These are phyloP conservation scores for Centrapalus pauciflorus DNA, from an alignment of 129 eudicot genomes.

Conservation along the genomic window DNA sequence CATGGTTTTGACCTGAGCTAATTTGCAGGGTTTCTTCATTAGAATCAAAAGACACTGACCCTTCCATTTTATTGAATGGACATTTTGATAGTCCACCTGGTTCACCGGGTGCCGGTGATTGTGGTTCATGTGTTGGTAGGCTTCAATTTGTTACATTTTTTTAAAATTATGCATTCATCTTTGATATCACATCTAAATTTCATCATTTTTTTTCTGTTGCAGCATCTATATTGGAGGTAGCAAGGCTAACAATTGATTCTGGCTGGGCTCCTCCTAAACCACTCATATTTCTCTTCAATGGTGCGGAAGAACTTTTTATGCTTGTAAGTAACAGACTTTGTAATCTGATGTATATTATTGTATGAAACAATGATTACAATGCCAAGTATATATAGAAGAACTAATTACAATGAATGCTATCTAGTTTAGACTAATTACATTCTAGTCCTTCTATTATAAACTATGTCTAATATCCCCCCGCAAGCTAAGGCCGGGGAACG, in stretches of 20 bases:
- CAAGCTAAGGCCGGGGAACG: no score
- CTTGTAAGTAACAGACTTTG: no score
- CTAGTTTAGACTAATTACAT: no score
- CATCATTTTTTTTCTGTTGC: slow-evolving; percentile 10
- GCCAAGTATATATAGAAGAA: no score
- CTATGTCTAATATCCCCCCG: no score
- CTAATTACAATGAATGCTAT: no score
- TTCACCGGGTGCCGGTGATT: slow-evolving; percentile 98
- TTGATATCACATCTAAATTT: slow-evolving; percentile 10
- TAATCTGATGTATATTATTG: no score
- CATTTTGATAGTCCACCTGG: slow-evolving; percentile 92
- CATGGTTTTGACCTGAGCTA: slow-evolving; percentile 25
- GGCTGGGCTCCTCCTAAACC: slow-evolving; percentile 88
- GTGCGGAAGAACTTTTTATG: slow-evolving; percentile 98
- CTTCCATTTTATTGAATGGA: slow-evolving; percentile 81
- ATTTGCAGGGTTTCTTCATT: slow-evolving; percentile 74
- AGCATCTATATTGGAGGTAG: slow-evolving; percentile 94
- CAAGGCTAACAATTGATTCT: slow-evolving; percentile 82
- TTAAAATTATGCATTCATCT: neutral
- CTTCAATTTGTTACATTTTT: slow-evolving; percentile 14
- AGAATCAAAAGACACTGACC: slow-evolving; percentile 66
- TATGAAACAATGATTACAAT: no score
- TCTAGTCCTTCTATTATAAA: no score
- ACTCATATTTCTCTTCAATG: slow-evolving; percentile 87
- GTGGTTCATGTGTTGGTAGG: slow-evolving; percentile 98